Conservation (phyloP, 2,329 filamentous ascomycete species). For the Fusarium globosum region DNA sequence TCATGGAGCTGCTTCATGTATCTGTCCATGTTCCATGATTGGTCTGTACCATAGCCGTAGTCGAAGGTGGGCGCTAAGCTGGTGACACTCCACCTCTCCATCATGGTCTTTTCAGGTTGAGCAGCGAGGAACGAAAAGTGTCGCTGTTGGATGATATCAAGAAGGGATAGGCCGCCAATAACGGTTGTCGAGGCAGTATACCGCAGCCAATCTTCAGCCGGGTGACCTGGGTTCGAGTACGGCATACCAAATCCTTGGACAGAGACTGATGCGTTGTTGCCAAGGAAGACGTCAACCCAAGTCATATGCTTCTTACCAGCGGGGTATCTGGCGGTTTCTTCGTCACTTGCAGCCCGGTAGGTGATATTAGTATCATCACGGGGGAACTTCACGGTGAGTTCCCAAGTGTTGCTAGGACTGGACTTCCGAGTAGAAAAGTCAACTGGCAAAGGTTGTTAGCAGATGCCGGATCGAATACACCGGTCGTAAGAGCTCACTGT, state of each 20-base stretch:
- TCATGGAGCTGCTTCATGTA: not conserved
- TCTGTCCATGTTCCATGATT: not conserved
- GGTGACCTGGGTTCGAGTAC: not conserved
- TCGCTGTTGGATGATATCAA: not conserved
- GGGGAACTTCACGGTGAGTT: not conserved
- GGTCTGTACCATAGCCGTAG: not conserved
- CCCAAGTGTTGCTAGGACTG: not conserved
- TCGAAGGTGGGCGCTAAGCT: not conserved
- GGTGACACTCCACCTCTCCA: fast-evolving
- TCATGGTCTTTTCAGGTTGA: not conserved
- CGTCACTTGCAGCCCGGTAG: not conserved
- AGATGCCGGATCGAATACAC: fast-evolving
- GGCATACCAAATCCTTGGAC: not conserved
- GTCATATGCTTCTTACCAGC: not conserved
- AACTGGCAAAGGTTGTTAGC: not conserved
- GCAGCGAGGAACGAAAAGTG: not conserved
- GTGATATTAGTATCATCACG: not conserved
- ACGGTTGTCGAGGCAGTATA: not conserved
- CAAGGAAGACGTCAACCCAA: not conserved
- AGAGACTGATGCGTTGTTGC: fast-evolving
- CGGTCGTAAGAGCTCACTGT: not conserved
- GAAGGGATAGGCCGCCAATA: not conserved
- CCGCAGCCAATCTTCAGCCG: not conserved
- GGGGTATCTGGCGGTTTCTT: not conserved
- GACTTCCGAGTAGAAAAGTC: not conserved